Evolutionary conservation across 495 filamentous ascomycete species (phyloP), one percentile per base, ranked within the genome.

Genomic region (Hypomontagnella monticulosa): DNA sequence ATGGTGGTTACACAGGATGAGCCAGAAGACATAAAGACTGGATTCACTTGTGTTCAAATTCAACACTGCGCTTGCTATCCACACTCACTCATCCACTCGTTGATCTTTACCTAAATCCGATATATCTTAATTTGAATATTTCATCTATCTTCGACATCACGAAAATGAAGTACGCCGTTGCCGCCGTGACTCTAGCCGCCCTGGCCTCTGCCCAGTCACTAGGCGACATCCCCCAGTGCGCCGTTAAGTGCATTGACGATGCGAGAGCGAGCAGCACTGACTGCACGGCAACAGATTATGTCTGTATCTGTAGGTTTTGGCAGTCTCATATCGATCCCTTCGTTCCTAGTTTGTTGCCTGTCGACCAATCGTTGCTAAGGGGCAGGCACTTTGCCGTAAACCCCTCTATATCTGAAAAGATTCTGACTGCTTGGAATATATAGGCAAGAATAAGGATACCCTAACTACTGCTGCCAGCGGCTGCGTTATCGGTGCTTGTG

Each of bases 101-200:
- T 27, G 18, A 18, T 19, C 23, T 27, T 27, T 2, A 27, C 6
- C 23, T 27, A 6, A 27, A 27, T 27, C 6, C 6, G 23, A 27
- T 2, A 27, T 27, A 27, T 27, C 23, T 27, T 27, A 27, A 27
- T 27, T 27, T 27, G 23, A 27, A 6, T 6, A 27, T 27, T 27
- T 27, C 23, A 27, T 27, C 23, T 27, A 27, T 27, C 23, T 27
- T n/a, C n/a, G 10, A 46, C 12, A 20, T 50, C 30, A 36, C 16
- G 70, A 80, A 68, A 6, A 81, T 81, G 78, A 80, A 77, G 71
- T 74, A 71, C 68, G 41, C 65, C 48, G 42, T 70, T 66, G 30
- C 74, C 65, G 18, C 67, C 23, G 59, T 69, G 41, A 70, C 70
- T 63, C 42, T 78, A 59, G 67, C 62, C 50, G 63, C 69, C 58